Base-by-base conservation (phyloP, 306 rosid genomes). In the Purshia tridentata region DNA sequence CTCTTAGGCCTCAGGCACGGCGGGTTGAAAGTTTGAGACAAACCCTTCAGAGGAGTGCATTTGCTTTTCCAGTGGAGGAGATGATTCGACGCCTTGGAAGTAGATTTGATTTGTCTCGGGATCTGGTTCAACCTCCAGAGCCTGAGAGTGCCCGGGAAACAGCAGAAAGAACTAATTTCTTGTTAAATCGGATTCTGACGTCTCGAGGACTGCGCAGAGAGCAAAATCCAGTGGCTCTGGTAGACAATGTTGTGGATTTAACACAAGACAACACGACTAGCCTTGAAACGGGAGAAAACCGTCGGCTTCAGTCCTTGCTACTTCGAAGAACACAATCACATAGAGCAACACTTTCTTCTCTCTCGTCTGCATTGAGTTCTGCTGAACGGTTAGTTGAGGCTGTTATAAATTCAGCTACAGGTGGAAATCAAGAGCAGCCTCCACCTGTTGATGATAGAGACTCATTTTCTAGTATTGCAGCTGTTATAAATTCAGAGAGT, bases 21-120 rank as follows among this genome's bases (percentile, higher is more conserved):
- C 88, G 96, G 66, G 96, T 92, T 68, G 99, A 95, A 81, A 95
- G 99, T 76, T 76, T 91, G 77, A 87, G 97, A 73, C 98, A 95
- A 81, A 86, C 92, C 77, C 55, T 91, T 73, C 92, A 84, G 53
- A 92, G 98, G 73, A 88, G 76, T 81, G 85, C 89, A 29, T 61
- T 86, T 71, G 45, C 77, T 60, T 72, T 84, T 61, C 98, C 96
- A 0, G 84, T 90, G 83, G 98, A 92, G 69, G 98, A 91, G 86
- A 79, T 92, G 98, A 87, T 90, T 56, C 92, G 97, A 10, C 97
- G 86, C 65, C 87, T 95, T 67, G 98, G 96, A 66, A 82, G 51
- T 66, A 84, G 98, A 86, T 87, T 88, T 69, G 97, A 94, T 78
- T 83, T 88, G 58, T 59, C 81, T 20, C 69, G 89, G 50, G 94